phyloP scores from a whole-genome alignment of 768 basidiomycete species.

The Tricholoma matsutake region DNA sequence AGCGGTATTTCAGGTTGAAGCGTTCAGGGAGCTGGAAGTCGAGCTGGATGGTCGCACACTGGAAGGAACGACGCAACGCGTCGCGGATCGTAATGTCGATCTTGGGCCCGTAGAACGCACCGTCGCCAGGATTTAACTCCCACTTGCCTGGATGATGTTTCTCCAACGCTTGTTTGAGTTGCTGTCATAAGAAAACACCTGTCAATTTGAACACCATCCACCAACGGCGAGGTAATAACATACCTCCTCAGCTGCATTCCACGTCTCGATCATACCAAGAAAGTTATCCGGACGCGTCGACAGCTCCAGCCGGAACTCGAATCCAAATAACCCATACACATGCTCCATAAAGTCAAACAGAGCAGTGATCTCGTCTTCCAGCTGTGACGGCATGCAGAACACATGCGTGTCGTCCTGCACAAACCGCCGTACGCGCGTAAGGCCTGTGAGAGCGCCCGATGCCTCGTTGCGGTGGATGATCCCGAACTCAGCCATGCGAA shows the following conservation, averaged over 20 bases:
- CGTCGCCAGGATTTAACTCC: constrained; percentile 93
- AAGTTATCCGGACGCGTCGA: constrained; percentile 96
- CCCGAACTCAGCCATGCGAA: constrained; percentile 98
- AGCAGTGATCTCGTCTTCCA: constrained; percentile 80
- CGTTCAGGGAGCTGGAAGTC: constrained; percentile 98
- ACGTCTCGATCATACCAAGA: constrained; percentile 85
- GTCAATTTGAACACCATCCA: constrained; percentile 3
- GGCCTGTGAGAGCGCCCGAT: constrained; percentile 86
- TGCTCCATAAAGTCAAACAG: constrained; percentile 95
- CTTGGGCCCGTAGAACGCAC: constrained; percentile 99
- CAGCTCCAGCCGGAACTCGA: constrained; percentile 89
- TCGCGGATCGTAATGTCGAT: constrained; percentile 97
- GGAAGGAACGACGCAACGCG: constrained; percentile 89
- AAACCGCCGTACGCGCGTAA: constrained; percentile 92
- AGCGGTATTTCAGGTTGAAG: constrained; percentile 91
- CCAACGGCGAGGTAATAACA: constrained; percentile 13
- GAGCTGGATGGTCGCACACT: constrained; percentile 98
- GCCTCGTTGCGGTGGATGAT: constrained; percentile 97
- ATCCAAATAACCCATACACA: constrained; percentile 92
- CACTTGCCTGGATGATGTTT: constrained; percentile 85
- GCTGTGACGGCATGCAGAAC: constrained; percentile 95
- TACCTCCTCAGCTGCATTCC: constrained; percentile 86
- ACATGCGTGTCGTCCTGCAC: constrained; percentile 98
- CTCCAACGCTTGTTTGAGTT: constrained; percentile 82
- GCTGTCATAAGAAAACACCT: constrained; percentile 39